Base-by-base conservation (phyloP, 768 basidiomycete species). In the Cubamyces lactineus region DNA sequence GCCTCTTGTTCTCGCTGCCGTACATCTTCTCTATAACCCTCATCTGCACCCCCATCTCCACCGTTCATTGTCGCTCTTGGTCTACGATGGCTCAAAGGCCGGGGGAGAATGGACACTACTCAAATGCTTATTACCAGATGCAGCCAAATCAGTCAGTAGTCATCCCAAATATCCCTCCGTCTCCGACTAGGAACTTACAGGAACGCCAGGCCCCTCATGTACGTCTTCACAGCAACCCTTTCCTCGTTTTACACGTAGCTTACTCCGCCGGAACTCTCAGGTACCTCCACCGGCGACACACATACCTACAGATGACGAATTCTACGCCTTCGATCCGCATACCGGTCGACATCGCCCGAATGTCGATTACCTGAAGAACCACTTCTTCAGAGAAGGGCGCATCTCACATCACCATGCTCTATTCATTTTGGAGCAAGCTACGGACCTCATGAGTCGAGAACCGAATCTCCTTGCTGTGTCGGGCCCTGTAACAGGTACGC, bases 401-500 rank as follows among this genome's bases (percentile, higher is more conserved):
- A 71, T 97, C 68, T 89, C 87, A 0, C 93, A 96, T 70, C 79
- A 82, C 11, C 93, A 97, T 74, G 95, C 96, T 0, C 71, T 96
- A 52, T 88, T 85, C 71, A 96, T 98, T 63, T 74, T 98, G 23
- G 78, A 86, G 34, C 80, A 82, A 70, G 82, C 86, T 5, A 88
- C 87, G 4, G 81, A 84, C 54, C 68, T 95, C 38, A 76, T 97
- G 55, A 80, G 80, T 23, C 77, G 76, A 19, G 96, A 98, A 76
- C 86, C 89, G 0, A 98, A 97, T 72, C 76, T 98, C 73, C 84
- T 98, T 47, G 80, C 88, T 51, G 87, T 98, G 11, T 86, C 86
- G 59, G 92, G 94, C 62, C 94, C 95, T 19, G 90, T 97, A 38
- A 97, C 94, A 42, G 92, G 94, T 94, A 69, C 67, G 91, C 81